These are phyloP conservation scores for Pseudocercospora macadamiae DNA, from an alignment of 2,329 filamentous ascomycete genomes.

Conservation along the genomic window DNA sequence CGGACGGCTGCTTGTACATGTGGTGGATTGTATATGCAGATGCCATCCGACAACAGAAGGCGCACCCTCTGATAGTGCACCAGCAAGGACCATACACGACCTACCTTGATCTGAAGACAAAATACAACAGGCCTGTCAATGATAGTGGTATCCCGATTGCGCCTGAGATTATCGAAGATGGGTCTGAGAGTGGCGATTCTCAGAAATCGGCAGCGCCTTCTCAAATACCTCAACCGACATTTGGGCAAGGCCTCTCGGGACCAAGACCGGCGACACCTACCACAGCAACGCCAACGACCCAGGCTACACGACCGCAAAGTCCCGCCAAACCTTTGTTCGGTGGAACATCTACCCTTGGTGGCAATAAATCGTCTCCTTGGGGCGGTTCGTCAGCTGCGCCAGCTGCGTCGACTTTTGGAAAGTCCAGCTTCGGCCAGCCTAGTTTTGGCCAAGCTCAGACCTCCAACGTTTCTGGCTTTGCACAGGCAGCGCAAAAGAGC, in stretches of 20 bases:
- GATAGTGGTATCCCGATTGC: background rate
- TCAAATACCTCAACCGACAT: background rate
- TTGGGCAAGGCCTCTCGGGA: slow-evolving; percentile 2
- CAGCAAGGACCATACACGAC: slow-evolving; percentile 9
- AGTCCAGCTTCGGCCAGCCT: slow-evolving; percentile 1
- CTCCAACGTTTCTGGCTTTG: background rate
- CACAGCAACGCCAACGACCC: slow-evolving; percentile 6
- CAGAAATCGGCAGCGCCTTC: background rate
- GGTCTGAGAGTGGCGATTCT: background rate
- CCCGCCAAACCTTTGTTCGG: slow-evolving; percentile 15
- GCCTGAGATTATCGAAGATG: background rate
- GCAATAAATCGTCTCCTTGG: slow-evolving; percentile 3
- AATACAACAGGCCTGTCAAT: slow-evolving; percentile 9
- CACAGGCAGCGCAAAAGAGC: background rate
- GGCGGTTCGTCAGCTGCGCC: background rate
- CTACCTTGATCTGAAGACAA: slow-evolving; percentile 10
- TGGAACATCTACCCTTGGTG: slow-evolving; percentile 3
- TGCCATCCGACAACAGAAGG: slow-evolving; percentile 67
- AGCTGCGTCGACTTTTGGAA: slow-evolving; percentile 7
- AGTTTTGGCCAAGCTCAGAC: too few relatives aligned
- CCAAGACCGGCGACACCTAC: background rate
- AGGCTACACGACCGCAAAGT: background rate
- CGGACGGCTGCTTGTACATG: slow-evolving; percentile 79
- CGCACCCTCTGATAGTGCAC: slow-evolving; percentile 17
- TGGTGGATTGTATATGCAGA: slow-evolving; percentile 96